These are phyloP conservation scores for Dryas alaskensis DNA, from an alignment of 306 rosid genomes.

Conservation along the genomic window DNA sequence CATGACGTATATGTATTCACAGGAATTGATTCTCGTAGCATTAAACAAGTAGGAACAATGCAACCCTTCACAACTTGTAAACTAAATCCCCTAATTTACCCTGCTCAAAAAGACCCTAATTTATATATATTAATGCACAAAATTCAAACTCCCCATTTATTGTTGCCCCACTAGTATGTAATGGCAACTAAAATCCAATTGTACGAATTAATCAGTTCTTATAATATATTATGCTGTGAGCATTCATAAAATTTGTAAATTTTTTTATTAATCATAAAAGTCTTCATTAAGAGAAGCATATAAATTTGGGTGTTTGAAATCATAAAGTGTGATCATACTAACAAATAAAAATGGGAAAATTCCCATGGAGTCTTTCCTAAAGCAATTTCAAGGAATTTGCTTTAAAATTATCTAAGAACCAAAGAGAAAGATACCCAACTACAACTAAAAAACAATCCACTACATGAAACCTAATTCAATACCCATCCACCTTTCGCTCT, in stretches of 20 bases:
- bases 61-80: background rate
- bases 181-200: background rate
- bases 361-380: background rate
- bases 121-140: background rate
- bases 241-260: background rate
- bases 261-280: background rate
- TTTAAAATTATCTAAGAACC: background rate
- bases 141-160: background rate
- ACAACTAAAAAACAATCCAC: conserved; percentile 1
- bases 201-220: background rate
- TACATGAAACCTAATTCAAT: conserved; percentile 27
- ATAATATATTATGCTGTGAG: background rate
- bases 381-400: background rate
- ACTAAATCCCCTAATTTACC: background rate
- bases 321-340: background rate
- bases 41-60: background rate
- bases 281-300: background rate
- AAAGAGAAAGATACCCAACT: background rate
- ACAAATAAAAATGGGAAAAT: background rate
- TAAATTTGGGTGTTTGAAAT: background rate
- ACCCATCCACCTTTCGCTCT: background rate
- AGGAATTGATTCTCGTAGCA: background rate
- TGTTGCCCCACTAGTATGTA: background rate
- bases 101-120: background rate
- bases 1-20: background rate